phyloP scores from a whole-genome alignment of 2,329 filamentous ascomycete genomes.

The Magnaporthiopsis incrustans region DNA sequence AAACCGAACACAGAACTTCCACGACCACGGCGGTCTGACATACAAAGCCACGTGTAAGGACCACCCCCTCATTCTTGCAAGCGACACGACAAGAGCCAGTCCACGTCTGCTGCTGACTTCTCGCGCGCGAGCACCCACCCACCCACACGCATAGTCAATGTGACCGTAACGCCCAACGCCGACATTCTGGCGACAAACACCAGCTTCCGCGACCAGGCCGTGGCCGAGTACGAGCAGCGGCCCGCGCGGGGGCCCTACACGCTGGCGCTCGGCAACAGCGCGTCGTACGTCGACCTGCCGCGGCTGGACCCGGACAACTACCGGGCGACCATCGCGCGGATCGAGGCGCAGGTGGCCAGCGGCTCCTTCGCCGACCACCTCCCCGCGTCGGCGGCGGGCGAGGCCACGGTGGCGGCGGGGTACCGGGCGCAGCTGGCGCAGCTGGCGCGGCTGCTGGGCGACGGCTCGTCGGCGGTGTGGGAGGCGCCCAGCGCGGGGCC shows the following conservation, averaged over 20 bases:
- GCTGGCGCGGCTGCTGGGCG: constrained; percentile 34
- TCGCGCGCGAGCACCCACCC: not conserved
- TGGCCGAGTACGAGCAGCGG: constrained; percentile 21
- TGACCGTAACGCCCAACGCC: not conserved
- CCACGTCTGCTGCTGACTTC: not conserved
- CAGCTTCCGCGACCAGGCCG: constrained; percentile 24
- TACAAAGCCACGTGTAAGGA: not conserved
- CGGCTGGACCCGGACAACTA: constrained; percentile 16
- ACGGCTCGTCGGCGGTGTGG: constrained; percentile 6
- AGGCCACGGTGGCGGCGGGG: constrained; percentile 3
- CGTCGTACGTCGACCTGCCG: constrained; percentile 21
- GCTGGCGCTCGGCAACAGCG: constrained; percentile 23
- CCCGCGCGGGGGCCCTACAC: constrained; percentile 28
- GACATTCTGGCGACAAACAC: constrained; percentile 13
- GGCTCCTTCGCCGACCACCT: constrained; percentile 16
- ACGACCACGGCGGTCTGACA: not conserved
- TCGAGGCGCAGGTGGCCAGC: constrained; percentile 16
- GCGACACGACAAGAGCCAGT: too few relatives aligned
- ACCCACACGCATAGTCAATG: not conserved
- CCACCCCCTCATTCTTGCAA: not conserved
- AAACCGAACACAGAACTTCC: not conserved
- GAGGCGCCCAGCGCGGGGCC: constrained; percentile 9
- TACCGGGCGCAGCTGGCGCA: constrained; percentile 33
- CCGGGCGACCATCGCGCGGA: constrained; percentile 16
- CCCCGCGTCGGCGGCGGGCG: constrained; percentile 15